A percentile compares a stretch with the other conserved stretches of the same genome.
Evolutionary conservation across 805 yeast species (phyloP).

Genomic region (Teunomyces atbi): DNA sequence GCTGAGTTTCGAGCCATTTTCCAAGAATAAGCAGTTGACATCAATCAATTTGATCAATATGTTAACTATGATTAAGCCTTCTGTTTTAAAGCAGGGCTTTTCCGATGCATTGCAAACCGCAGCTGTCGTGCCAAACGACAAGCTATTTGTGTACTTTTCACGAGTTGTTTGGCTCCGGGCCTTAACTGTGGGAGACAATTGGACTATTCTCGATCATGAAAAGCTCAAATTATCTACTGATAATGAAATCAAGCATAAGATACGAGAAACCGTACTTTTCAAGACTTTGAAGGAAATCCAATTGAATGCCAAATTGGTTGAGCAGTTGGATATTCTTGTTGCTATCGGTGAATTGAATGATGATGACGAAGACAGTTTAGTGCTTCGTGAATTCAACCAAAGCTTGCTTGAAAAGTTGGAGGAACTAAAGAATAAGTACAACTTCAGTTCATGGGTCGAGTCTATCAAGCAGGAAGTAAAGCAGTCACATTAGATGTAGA

Average conservation of each 20-base stretch:
- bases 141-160: conserved; percentile 18
- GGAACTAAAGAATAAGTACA: conserved; percentile 5
- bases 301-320: conserved; percentile 7
- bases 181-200: conserved; percentile 48
- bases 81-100: conserved; percentile 18
- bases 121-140: conserved; percentile 34
- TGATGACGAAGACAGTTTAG: conserved; percentile 7
- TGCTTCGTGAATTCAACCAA: conserved; percentile 1
- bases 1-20: conserved; percentile 27
- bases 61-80: conserved; percentile 45
- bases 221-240: conserved; percentile 34
- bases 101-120: conserved; percentile 52
- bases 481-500: conserved; percentile 1
- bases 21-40: conserved; percentile 37
- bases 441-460: conserved; percentile 16
- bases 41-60: conserved; percentile 50
- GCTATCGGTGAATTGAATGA: neutral
- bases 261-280: conserved; percentile 44
- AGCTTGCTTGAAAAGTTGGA: conserved; percentile 3
- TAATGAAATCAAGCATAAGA: conserved; percentile 37
- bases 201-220: conserved; percentile 40
- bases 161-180: conserved; percentile 58
- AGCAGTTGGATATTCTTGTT: conserved; percentile 15
- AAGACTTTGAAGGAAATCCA: conserved; percentile 32
- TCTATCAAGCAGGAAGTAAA: conserved; percentile 21